A percentile compares a stretch with the other conserved stretches of the same genome.
phyloP scores from a whole-genome alignment of 2,329 filamentous ascomycete genomes.

The Ceratocystiopsis minuta region DNA sequence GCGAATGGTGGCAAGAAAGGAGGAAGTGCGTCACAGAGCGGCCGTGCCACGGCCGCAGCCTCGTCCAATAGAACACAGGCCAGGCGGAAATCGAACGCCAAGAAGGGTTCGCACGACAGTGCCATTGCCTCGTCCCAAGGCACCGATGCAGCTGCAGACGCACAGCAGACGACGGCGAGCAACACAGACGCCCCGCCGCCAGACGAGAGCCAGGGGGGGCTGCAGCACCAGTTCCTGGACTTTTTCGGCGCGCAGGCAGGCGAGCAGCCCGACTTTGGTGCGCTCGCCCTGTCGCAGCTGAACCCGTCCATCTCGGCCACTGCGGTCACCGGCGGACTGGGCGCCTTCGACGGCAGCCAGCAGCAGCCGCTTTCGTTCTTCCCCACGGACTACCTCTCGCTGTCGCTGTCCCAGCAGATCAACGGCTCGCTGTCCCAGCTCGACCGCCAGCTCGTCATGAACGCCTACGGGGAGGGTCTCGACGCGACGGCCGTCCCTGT shows the following conservation, averaged over 20 bases:
- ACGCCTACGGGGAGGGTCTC: slow-evolving; percentile 43
- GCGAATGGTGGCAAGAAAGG: slow-evolving; percentile 3
- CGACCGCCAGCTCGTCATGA: slow-evolving; percentile 59
- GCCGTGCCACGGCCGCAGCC: not conserved
- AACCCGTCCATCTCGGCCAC: too few relatives aligned
- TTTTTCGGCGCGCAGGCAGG: too few relatives aligned
- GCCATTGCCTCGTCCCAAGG: slow-evolving; percentile 14
- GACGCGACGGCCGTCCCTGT: slow-evolving; percentile 23
- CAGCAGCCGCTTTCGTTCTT: slow-evolving; percentile 21
- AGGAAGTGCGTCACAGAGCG: slow-evolving; percentile 4
- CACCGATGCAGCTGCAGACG: slow-evolving; percentile 19
- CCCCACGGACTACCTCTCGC: slow-evolving; percentile 32
- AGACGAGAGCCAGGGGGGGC: too few relatives aligned
- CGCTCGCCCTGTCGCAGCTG: too few relatives aligned
- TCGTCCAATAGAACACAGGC: slow-evolving; percentile 8
- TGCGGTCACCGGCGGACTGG: too few relatives aligned
- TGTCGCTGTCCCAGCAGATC: slow-evolving; percentile 29
- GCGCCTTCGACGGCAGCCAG: slow-evolving; percentile 10
- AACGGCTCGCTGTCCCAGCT: slow-evolving; percentile 45
- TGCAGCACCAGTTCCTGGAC: too few relatives aligned
- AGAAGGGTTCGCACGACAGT: slow-evolving; percentile 13
- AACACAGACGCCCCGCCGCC: too few relatives aligned
- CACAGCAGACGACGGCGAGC: slow-evolving; percentile 17
- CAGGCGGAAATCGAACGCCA: slow-evolving; percentile 22
- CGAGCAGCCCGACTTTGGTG: too few relatives aligned